Conservation (phyloP, 2,329 filamentous ascomycete genomes). For the Ophiostoma angusticollis region DNA sequence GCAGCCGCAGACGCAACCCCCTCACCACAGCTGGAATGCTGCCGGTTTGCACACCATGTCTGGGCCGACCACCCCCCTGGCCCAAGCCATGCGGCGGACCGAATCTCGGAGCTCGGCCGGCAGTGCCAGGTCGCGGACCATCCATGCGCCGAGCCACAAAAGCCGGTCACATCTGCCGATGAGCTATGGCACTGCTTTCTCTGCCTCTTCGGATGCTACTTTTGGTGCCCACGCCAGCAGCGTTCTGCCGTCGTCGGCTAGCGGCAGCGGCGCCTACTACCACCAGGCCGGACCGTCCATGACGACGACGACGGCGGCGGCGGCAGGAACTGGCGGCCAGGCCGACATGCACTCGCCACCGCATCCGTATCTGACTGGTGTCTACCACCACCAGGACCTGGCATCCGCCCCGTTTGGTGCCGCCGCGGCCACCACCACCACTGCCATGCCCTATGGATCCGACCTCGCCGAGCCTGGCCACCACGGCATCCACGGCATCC, state of each 20-base stretch:
- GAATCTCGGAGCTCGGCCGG: conserved; percentile 31
- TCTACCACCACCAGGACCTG: conserved; percentile 39
- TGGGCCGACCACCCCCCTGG: conserved; percentile 23
- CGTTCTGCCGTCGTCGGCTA: too few species aligned
- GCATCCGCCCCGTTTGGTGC: conserved; percentile 34
- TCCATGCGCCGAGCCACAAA: conserved; percentile 31
- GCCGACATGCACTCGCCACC: too few species aligned
- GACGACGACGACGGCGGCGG: conserved; percentile 23
- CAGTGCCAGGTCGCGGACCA: conserved; percentile 32
- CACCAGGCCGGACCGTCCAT: conserved; percentile 29
- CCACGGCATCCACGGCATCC: not conserved
- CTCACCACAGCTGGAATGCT: conserved; percentile 30
- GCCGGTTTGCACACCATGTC: too few species aligned
- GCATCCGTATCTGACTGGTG: too few species aligned
- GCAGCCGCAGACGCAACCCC: not conserved
- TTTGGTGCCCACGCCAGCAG: too few species aligned
- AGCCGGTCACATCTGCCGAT: conserved; percentile 30
- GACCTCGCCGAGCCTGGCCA: conserved; percentile 21
- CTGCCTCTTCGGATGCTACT: too few species aligned
- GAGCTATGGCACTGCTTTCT: too few species aligned
- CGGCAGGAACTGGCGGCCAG: too few species aligned
- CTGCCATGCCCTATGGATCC: conserved; percentile 30
- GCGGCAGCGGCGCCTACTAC: conserved; percentile 25
- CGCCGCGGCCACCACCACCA: conserved; percentile 35
- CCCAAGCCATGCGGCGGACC: conserved; percentile 33